Base-by-base conservation (phyloP, 2,329 filamentous ascomycete genomes). In the Aspergillus sp. region DNA sequence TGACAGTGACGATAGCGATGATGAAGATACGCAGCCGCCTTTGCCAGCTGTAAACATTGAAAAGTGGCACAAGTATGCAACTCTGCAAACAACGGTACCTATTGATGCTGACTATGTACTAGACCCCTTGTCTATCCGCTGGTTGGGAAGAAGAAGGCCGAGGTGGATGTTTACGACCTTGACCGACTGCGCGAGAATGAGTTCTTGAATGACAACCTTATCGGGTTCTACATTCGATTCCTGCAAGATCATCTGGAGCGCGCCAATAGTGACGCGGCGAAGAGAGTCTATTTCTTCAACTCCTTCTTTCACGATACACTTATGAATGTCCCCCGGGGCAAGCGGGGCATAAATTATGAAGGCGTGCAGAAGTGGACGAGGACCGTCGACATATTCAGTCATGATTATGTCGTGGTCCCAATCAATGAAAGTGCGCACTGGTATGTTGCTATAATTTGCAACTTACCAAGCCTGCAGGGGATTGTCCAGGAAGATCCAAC, bases 371-470 rank as follows among this genome's bases (percentile, higher is more conserved):
- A 87, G 47, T 99, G 95, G 95, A 98, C 95, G 0, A 83, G 89
- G 36, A 91, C 88, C 67, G 83, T 94, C 21, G 91, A 99, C 71
- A 78, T 99, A 8, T 91, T 98, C 70, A 84, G 83, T 5, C 92
- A 91, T 68, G 91, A 96, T 71, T 97, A 93, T 73, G 88, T 98
- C 60, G 83, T 98, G 10, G 90, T 99, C 6, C 95, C 95, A 0
- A 91, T 99, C 73, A 96, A 96, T 68, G 90, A 97, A 71, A 82
- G 86, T 66, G 78, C 82, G 1, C 95, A 99, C 75, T 99, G 96
- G 95, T 98, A 95, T 76, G 81, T 98, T 65, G 92, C 92, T 13
- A 94, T 99, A 58, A 94, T 99, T 55, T 96, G 92, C 83, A 96
- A 99, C 70, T 83, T 94, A 2, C 84, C 86, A 3, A 87, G 83